Percentiles rank a stretch among this genome's conserved stretches.
These are phyloP conservation scores for Ganoderma sp. DNA, from an alignment of 1,284 basidiomycete genomes.

Conservation along the genomic window DNA sequence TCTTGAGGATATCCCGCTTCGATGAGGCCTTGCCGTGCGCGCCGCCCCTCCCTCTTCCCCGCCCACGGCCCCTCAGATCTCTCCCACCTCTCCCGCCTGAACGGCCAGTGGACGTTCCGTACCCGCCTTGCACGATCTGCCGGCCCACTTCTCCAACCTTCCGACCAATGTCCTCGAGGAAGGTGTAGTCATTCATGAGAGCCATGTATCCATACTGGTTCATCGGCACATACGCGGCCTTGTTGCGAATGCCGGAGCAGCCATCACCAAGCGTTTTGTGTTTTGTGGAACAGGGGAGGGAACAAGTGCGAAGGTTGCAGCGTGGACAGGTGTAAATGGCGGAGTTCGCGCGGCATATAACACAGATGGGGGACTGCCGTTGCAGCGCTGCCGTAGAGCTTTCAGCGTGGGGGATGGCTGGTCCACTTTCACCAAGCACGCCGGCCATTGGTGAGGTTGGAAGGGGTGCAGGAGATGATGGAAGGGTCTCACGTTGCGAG, in stretches of 20 bases:
- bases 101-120: constrained; percentile 29
- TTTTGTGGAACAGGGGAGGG: constrained; percentile 67
- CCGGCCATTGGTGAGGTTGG: constrained; percentile 15
- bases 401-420: constrained; percentile 19
- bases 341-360: constrained; percentile 50
- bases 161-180: constrained; percentile 80
- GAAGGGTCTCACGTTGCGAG: not conserved
- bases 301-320: constrained; percentile 75
- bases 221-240: constrained; percentile 76
- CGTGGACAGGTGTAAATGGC: constrained; percentile 85
- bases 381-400: constrained; percentile 24
- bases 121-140: constrained; percentile 68
- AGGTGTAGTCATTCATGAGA: constrained; percentile 86
- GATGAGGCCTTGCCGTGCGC: constrained; percentile 45
- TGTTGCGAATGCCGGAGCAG: constrained; percentile 79
- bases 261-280: constrained; percentile 67
- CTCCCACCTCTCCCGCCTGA: constrained; percentile 28
- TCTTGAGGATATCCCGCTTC: constrained; percentile 67
- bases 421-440: not conserved
- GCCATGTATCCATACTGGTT: constrained; percentile 81
- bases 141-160: constrained; percentile 73
- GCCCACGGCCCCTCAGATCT: constrained; percentile 31
- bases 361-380: constrained; percentile 46
- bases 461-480: not conserved
- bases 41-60: constrained; percentile 37